Conservation (phyloP, 768 basidiomycete species). For the Rossbeevera mucosa region DNA sequence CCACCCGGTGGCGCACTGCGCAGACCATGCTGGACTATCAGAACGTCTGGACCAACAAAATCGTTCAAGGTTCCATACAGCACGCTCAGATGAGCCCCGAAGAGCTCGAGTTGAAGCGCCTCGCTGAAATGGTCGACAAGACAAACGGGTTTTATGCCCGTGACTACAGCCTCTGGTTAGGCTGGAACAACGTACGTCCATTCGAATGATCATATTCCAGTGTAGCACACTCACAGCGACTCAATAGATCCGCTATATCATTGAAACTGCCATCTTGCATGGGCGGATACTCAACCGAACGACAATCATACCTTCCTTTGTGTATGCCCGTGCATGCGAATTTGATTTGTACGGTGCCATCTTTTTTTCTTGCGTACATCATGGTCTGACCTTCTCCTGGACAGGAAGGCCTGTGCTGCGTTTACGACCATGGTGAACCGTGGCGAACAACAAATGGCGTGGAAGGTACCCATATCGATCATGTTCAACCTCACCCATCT, state of each 20-base stretch:
- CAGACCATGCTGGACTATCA: not conserved
- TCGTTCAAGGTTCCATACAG: not conserved
- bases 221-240: not conserved
- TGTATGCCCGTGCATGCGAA: slow-evolving; percentile 46
- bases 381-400: not conserved
- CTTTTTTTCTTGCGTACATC: not conserved
- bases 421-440: slow-evolving; percentile 45
- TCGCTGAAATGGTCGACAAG: not conserved
- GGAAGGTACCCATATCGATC: slow-evolving; percentile 31
- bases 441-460: slow-evolving; percentile 34
- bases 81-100: not conserved
- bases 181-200: slow-evolving; percentile 43
- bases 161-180: slow-evolving; percentile 44
- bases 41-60: not conserved
- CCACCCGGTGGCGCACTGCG: not conserved
- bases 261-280: slow-evolving; percentile 41
- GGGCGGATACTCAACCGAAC: slow-evolving; percentile 40
- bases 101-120: not conserved
- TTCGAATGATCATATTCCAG: not conserved
- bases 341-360: slow-evolving; percentile 23
- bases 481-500: slow-evolving; percentile 45
- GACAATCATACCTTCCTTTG: slow-evolving; percentile 42
- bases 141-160: slow-evolving; percentile 24
- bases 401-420: slow-evolving; percentile 35
- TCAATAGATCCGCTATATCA: slow-evolving; percentile 43